Evolutionary conservation across 768 basidiomycete species (phyloP).

Genomic region (Boletus speciosus): DNA sequence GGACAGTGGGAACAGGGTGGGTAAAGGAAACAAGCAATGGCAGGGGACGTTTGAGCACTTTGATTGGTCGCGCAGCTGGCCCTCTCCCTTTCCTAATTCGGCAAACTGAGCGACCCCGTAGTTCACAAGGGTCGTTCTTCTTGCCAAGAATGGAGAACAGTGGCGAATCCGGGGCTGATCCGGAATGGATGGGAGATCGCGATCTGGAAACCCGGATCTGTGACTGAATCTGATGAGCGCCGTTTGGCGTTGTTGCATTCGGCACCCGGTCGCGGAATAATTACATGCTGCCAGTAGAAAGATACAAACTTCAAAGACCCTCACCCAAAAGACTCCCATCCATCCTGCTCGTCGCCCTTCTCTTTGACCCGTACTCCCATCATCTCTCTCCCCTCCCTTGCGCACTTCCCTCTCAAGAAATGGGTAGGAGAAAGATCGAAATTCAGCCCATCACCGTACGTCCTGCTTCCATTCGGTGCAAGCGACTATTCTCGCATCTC

Average conservation of each 20-base stretch:
- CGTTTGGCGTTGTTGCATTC: constrained; percentile 35
- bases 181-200: constrained; percentile 17
- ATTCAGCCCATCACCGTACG: constrained; percentile 77
- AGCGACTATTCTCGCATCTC: constrained; percentile 21
- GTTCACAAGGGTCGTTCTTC: constrained; percentile 8
- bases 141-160: background rate
- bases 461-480: constrained; percentile 20
- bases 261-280: constrained; percentile 40
- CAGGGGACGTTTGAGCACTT: background rate
- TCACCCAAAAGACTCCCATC: constrained; percentile 33
- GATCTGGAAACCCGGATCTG: constrained; percentile 28
- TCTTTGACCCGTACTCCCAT: constrained; percentile 20
- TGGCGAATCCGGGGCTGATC: constrained; percentile 29
- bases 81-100: background rate
- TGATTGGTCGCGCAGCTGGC: too few relatives aligned
- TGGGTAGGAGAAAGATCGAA: constrained; percentile 81
- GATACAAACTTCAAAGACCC: constrained; percentile 34
- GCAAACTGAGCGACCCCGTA: background rate
- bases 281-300: constrained; percentile 34
- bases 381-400: constrained; percentile 7
- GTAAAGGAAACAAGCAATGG: background rate
- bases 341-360: constrained; percentile 17
- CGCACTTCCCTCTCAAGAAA: constrained; percentile 24
- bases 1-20: constrained; percentile 15
- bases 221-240: constrained; percentile 32